phyloP scores from a whole-genome alignment of 148 eudicot genomes.

The Fagopyrum tataricum region DNA sequence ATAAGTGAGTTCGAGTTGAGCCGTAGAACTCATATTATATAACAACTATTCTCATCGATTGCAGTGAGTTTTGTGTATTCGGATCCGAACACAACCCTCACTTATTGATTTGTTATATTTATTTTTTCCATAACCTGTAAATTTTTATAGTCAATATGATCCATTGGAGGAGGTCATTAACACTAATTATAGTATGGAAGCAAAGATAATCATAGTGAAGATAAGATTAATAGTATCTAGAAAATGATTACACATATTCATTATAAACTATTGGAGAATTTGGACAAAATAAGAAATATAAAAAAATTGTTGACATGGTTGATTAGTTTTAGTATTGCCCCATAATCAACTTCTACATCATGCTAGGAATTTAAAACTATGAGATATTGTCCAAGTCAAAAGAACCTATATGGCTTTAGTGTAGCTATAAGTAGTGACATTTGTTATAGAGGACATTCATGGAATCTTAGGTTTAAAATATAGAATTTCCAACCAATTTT shows the following conservation, averaged over 20 bases:
- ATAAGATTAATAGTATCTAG: neutral
- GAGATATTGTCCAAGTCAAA: slow-evolving; percentile 8
- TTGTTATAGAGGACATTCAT: slow-evolving; percentile 5
- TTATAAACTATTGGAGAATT: neutral
- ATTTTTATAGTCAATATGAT: too few species aligned
- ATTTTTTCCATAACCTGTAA: too few species aligned
- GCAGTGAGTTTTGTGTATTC: too few species aligned
- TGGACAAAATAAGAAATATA: neutral
- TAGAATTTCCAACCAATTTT: neutral
- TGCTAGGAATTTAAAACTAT: slow-evolving; percentile 5
- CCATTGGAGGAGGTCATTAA: neutral
- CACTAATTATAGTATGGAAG: neutral
- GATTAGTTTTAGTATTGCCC: slow-evolving; percentile 5
- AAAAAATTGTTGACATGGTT: neutral
- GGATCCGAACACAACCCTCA: too few species aligned
- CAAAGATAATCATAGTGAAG: neutral
- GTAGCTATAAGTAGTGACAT: slow-evolving; percentile 5
- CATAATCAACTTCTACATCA: neutral
- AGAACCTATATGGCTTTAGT: neutral
- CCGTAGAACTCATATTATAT: too few species aligned
- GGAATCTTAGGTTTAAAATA: neutral
- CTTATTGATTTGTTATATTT: too few species aligned
- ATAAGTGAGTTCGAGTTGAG: too few species aligned
- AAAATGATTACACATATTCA: neutral
- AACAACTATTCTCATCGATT: too few species aligned